phyloP scores from a whole-genome alignment of 306 rosid species.

The Abrus precatorius region DNA sequence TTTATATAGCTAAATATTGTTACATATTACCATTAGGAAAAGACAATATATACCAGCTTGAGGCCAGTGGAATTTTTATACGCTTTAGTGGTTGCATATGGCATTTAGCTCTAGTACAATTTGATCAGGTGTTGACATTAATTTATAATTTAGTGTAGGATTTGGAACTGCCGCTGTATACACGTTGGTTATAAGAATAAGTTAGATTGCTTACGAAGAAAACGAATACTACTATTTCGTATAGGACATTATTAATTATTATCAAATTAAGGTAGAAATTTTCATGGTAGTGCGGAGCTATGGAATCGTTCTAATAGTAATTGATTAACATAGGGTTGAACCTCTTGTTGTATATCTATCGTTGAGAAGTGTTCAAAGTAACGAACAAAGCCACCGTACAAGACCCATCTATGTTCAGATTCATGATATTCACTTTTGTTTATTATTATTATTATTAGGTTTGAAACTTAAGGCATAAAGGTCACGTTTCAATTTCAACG shows the following conservation, averaged over 20 bases:
- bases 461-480: neutral
- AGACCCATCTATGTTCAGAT: neutral
- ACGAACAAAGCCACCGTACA: neutral
- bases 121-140: neutral
- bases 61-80: neutral
- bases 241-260: neutral
- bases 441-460: neutral
- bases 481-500: neutral
- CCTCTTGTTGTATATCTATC: neutral
- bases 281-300: neutral
- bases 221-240: neutral
- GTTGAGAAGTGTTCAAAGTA: slow-evolving; percentile 9
- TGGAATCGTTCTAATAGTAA: neutral
- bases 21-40: neutral
- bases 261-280: slow-evolving; percentile 3
- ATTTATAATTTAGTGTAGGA: neutral
- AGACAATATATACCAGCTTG: neutral
- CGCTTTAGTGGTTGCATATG: slow-evolving; percentile 1
- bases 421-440: neutral
- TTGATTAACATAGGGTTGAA: neutral
- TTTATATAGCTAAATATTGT: too few relatives aligned
- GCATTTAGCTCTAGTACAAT: neutral
- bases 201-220: neutral
- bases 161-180: neutral
- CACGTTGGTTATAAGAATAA: neutral